Base-by-base conservation (phyloP, 108 stramenopile species). In the Epithemia pelagica region DNA sequence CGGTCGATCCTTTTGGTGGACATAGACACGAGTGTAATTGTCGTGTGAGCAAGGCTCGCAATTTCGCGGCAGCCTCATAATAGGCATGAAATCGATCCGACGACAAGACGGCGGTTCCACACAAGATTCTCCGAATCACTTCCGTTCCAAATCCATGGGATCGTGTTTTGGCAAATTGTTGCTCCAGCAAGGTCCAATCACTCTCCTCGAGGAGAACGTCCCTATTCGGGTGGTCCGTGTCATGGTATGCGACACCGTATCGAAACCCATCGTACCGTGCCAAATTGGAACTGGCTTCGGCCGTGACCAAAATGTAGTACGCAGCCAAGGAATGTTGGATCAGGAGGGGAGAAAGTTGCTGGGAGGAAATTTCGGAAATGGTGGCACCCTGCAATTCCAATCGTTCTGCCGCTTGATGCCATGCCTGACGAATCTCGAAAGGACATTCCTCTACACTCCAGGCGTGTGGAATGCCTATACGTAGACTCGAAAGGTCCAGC, bases 261-360 rank as follows among this genome's bases (percentile, higher is more conserved):
- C 95, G 80, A 55, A 98, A 85, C 18, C 97, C 97, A 83, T 98
- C 97, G 74, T 97, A 99, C 32, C 97, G 83, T 29, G 89, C 81
- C 32, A 99, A 81, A 75, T 99, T 99, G 8, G 96, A 95, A 52
- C 89, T 90, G 18, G 98, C 98, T 77, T 99, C 98, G 7, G 98
- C 96, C 62, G 89, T 86, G 28, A 96, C 96, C 32, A 97, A 58
- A 18, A 98, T 94, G 70, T 97, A 97, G 66, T 98, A 99, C 3
- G 97, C 90, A 19, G 97, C 80, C 64, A 95, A 76, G 7, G 92
- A 82, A 52, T 67, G 67, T 53, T 85, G 84, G 2, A 98, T 72
- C 53, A 76, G 78, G 7, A 75, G 77, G n/a, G 88, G 74, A 28
- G 89, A 78, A 31, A 68, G 52, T 15, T 79, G 79, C 30, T 74